Evolutionary conservation across 2,329 filamentous ascomycete genomes (phyloP).

Genomic region (Fusarium xyrophilum): DNA sequence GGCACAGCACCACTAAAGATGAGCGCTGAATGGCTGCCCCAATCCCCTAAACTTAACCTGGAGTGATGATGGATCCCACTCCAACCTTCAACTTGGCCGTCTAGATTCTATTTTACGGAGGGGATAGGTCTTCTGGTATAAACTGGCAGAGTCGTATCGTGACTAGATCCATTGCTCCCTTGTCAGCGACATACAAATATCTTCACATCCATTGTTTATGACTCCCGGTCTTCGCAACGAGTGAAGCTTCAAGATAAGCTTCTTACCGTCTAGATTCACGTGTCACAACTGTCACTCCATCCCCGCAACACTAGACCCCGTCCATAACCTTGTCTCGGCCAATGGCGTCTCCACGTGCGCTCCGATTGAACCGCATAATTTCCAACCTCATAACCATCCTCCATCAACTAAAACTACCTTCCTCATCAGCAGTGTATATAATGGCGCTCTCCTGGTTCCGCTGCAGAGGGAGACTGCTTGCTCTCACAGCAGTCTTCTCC

Average conservation of each 20-base stretch:
- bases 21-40: neutral
- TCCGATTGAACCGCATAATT: slow-evolving; percentile 26
- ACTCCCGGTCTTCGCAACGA: neutral
- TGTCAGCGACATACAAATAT: neutral
- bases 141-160: neutral
- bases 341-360: slow-evolving; percentile 29
- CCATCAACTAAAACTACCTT: neutral
- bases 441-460: slow-evolving; percentile 25
- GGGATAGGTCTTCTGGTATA: too few species aligned
- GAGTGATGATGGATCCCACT: too few species aligned
- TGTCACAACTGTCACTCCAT: neutral
- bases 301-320: neutral
- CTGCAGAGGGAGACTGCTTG: slow-evolving; percentile 1
- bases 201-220: too few species aligned
- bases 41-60: too few species aligned
- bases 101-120: too few species aligned
- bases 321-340: slow-evolving; percentile 6
- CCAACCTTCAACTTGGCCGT: too few species aligned
- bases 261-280: rapidly evolving
- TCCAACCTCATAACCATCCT: neutral
- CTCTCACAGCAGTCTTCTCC: slow-evolving; percentile 6
- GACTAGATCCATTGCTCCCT: too few species aligned
- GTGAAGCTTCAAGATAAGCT: neutral
- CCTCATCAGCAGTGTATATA: neutral
- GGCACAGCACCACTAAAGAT: neutral